These are phyloP conservation scores for Diversispora epigaea DNA, from an alignment of 192 early-diverging fungal genomes.

Conservation along the genomic window DNA sequence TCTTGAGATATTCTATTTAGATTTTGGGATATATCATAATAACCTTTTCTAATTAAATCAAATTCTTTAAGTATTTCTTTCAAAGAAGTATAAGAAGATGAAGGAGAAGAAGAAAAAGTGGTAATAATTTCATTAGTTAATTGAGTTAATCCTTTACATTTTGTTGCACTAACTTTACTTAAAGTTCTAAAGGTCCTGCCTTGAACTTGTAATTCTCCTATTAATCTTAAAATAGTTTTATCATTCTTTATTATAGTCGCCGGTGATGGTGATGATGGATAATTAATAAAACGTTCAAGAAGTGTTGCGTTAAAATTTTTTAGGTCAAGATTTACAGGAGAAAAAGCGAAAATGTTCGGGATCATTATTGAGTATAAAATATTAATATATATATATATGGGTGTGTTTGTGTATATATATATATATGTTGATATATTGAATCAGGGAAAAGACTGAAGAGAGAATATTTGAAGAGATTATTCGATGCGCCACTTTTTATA, in stretches of 20 bases:
- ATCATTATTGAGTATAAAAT: no score
- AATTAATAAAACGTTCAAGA: not conserved
- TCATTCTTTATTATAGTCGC: not conserved
- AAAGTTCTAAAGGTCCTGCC: not conserved
- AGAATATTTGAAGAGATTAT: no score
- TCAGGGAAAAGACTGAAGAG: no score
- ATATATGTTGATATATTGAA: no score
- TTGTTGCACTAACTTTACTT: not conserved
- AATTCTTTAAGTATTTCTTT: constrained; percentile 3
- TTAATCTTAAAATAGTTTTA: not conserved
- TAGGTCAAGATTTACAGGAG: constrained; percentile 2
- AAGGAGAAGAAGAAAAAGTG: not conserved
- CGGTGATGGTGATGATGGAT: not conserved
- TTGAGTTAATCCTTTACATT: not conserved
- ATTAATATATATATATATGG: no score
- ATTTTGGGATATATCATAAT: not conserved
- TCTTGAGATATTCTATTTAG: not conserved
- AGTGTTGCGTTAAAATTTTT: not conserved
- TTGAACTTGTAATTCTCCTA: not conserved
- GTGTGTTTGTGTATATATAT: no score
- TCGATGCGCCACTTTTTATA: no score
- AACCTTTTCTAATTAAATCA: constrained; percentile 3
- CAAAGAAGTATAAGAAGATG: not conserved
- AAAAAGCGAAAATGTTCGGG: not conserved
- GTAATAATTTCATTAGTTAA: not conserved